phyloP scores from a whole-genome alignment of 2,329 filamentous ascomycete species.

The Coniochaeta prunicola region DNA sequence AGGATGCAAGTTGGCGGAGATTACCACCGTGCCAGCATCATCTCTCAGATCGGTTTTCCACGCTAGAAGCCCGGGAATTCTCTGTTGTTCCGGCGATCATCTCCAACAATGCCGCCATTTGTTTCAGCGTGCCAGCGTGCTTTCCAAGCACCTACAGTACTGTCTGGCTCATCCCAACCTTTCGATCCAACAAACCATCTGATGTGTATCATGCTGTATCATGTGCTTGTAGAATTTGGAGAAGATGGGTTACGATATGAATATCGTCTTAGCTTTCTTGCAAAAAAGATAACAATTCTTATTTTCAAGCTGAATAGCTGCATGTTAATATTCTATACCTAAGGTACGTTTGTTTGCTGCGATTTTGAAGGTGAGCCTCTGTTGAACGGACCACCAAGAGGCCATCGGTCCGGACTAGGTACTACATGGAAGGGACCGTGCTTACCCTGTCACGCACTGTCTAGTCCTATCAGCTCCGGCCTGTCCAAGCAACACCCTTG shows the following conservation, averaged over 20 bases:
- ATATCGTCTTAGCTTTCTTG: neutral
- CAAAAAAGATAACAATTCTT: neutral
- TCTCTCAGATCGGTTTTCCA: neutral
- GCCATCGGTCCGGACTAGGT: neutral
- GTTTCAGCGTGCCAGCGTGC: constrained; percentile 1
- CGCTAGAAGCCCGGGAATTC: constrained; percentile 1
- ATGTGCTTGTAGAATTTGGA: neutral
- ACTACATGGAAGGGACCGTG: neutral
- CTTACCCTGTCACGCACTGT: constrained; percentile 5
- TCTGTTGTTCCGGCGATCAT: neutral
- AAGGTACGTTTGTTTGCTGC: neutral
- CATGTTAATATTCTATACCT: neutral
- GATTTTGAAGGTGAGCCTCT: neutral
- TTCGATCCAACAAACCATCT: neutral
- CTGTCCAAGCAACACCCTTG: constrained; percentile 9
- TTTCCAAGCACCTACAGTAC: neutral
- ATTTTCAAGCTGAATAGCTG: neutral
- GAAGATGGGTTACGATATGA: neutral
- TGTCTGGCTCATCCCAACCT: neutral
- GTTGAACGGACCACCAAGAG: neutral
- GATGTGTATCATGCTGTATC: neutral
- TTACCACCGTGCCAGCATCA: neutral
- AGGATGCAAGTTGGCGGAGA: neutral
- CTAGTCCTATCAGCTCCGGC: constrained; percentile 9
- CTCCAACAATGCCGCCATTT: neutral